Base-by-base conservation (phyloP, 495 filamentous ascomycete species). In the Neurospora discreta region DNA sequence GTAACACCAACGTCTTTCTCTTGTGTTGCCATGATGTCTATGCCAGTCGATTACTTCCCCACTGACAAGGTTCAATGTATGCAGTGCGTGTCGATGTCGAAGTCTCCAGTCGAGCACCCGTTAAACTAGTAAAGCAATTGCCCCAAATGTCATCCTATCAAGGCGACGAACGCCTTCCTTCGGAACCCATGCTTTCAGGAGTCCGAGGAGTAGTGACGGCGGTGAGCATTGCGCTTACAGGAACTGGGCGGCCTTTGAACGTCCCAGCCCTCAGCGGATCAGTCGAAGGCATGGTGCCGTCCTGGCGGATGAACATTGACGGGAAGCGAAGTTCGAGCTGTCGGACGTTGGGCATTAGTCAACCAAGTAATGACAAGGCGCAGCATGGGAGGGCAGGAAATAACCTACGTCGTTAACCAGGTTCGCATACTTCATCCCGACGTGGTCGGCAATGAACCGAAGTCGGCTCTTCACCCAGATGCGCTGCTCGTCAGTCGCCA, bases 351-450 rank as follows among this genome's bases (percentile, higher is more conserved):
- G 46, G 15, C 18, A 36, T 42, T 20, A 40, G 18, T 23, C 20
- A n/a, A 40, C n/a, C 16, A 39, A 20, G 38, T 8, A 16, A 70
- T 30, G 2, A 68, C 41, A 73, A n/a, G 23, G 39, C 9, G 26
- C 52, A 60, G 26, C 6, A 7, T 16, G 26, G 52, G 13, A 65
- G n/a, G 11, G 11, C 40, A 41, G 26, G 13, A 65, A 30, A 65
- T 33, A 26, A 44, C 76, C 46, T 78, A 84, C 83, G 20, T 79
- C 74, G 38, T 75, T 74, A 33, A 86, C 73, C 20, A 83, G 76
- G 18, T 80, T 78, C 38, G 84, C 84, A 73, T 86, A 84, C 69
- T 78, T 81, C 36, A 86, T 71, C 9, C 85, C 85, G 7, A 85
- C 75, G 15, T 75, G 73, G 23, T 81, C 76, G 0, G 78, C 79